These are phyloP conservation scores for Corylus heterophylla DNA, from an alignment of 306 rosid genomes.

Conservation along the genomic window DNA sequence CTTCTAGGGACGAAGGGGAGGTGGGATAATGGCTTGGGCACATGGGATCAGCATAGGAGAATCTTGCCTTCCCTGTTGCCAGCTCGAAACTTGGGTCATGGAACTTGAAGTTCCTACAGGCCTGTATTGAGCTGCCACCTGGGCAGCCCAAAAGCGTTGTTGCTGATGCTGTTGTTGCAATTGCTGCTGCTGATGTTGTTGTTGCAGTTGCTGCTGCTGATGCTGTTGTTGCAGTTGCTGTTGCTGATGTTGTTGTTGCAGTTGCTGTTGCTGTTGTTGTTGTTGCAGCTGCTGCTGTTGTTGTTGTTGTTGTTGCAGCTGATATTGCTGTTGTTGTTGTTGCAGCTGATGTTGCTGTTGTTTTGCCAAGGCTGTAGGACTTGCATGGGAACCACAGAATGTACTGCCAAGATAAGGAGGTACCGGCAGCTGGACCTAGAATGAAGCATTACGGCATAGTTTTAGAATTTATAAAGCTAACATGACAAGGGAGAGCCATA, in stretches of 20 bases:
- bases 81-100: slow-evolving; percentile 41
- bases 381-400: slow-evolving; percentile 34
- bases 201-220: too few species aligned
- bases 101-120: slow-evolving; percentile 33
- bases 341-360: slow-evolving; percentile 24
- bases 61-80: slow-evolving; percentile 57
- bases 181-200: slow-evolving; percentile 22
- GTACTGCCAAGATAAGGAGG: slow-evolving; percentile 46
- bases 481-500: not conserved
- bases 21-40: slow-evolving; percentile 34
- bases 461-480: not conserved
- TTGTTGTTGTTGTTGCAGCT: slow-evolving; percentile 14
- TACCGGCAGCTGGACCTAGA: slow-evolving; percentile 51
- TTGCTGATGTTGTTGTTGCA: not conserved
- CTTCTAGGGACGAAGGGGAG: slow-evolving; percentile 41
- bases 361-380: slow-evolving; percentile 35
- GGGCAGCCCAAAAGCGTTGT: slow-evolving; percentile 50
- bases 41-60: slow-evolving; percentile 19
- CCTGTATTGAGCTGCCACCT: slow-evolving; percentile 44
- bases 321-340: slow-evolving; percentile 11
- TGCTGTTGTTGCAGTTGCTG: not conserved
- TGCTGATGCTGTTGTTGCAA: slow-evolving; percentile 26
- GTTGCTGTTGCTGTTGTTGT: too few species aligned
- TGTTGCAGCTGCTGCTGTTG: slow-evolving; percentile 31
- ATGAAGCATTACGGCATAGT: slow-evolving; percentile 22